Evolutionary conservation across 768 basidiomycete species (phyloP), one percentile per base, ranked within the genome.

Genomic region (Suillus ampliporus): DNA sequence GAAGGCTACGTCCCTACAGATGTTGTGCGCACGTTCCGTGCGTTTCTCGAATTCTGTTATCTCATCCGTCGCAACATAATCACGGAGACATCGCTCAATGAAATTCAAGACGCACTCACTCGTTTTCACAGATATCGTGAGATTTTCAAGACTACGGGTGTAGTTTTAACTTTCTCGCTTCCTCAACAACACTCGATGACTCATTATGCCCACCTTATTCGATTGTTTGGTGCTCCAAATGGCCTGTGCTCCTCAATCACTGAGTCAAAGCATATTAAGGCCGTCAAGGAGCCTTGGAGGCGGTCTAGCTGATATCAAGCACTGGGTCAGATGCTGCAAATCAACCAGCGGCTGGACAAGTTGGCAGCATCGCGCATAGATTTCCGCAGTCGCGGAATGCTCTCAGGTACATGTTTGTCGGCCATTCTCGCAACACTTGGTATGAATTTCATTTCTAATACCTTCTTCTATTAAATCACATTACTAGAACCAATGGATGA

Each of bases 191-290:
- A 77, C 48, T 68, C 73, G 0, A 63, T 78, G 14, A 19, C 52
- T 2, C 77, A 79, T 40, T 79, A 76, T 46, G 8, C 4, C 1
- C 26, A 31, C 4, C 57, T 67, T 7, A 75, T 76, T 47, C 52
- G 40, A 7, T 40, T 65, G 11, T 78, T 76, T 64, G 76, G 72
- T 17, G 68, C 74, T 13, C 76, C 71, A 6, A 77, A 77, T 60
- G 75, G 77, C 1, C 68, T 77, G 7, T 77, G 77, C 60, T 74
- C 72, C 0, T 78, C 75, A 11, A 77, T 77, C 26, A 78, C 75
- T 0, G 76, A 78, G 46, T 74, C 72, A 0, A 73, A 74, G 48
- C 76, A 75, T 48, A 78, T 77, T 60, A 72, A 74, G 34, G 75
- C 76, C 7, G 74, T 78, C 10, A 78, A 78, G 58, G 48, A 74